These are phyloP conservation scores for Citrus trifoliata DNA, from an alignment of 345 rosid species.

Conservation along the genomic window DNA sequence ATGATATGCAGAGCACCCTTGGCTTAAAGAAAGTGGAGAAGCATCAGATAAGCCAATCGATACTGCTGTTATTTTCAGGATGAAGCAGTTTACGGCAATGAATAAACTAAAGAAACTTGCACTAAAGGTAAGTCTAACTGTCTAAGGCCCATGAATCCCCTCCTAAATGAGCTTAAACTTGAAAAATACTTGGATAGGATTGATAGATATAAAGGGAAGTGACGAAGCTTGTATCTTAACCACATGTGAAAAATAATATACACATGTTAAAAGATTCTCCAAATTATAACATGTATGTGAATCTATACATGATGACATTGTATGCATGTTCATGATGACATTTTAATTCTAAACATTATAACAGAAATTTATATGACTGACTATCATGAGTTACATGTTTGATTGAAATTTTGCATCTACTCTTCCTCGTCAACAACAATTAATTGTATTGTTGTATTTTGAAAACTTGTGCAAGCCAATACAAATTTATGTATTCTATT, in stretches of 20 bases:
- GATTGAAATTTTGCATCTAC: not conserved
- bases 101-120: conserved; percentile 94
- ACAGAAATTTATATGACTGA: not conserved
- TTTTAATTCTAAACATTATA: no score
- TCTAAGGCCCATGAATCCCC: not conserved
- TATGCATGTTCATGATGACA: no score
- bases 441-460: not conserved
- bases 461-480: not conserved
- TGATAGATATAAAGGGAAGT: not conserved
- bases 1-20: conserved; percentile 56
- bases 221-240: not conserved
- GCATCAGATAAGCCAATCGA: conserved; percentile 90
- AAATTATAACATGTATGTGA: not conserved
- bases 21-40: conserved; percentile 68
- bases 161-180: not conserved
- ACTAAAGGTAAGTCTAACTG: conserved; percentile 47
- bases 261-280: not conserved
- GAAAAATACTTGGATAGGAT: not conserved
- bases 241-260: not conserved
- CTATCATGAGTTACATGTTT: not conserved
- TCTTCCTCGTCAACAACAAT: not conserved
- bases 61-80: conserved; percentile 81
- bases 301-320: not conserved
- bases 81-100: conserved; percentile 95
- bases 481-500: not conserved